A percentile compares a stretch with the other conserved stretches of the same genome.
Conservation (phyloP, 2,329 filamentous ascomycete genomes). For the Aspergillus tubingensis region DNA sequence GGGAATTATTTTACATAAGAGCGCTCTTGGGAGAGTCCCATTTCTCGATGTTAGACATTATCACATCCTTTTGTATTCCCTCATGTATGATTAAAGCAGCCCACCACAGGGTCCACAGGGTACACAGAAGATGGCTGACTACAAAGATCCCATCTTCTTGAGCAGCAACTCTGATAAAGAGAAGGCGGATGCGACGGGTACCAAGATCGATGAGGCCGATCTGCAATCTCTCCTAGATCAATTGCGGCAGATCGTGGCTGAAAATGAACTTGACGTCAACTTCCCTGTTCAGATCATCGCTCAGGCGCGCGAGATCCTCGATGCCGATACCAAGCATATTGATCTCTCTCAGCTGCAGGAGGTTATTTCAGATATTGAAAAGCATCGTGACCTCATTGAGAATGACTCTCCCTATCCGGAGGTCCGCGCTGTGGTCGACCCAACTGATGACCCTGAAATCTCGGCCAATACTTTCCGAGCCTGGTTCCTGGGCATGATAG, state of each 20-base stretch:
- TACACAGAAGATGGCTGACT: not conserved
- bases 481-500: constrained; percentile 47
- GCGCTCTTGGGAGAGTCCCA: not conserved
- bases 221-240: not conserved
- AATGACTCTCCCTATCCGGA: constrained; percentile 19
- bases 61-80: not conserved
- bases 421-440: constrained; percentile 21
- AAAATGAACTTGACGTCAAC: constrained; percentile 1
- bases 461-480: constrained; percentile 31
- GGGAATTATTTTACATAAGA: not conserved
- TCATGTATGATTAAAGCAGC: not conserved
- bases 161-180: not conserved
- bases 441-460: constrained; percentile 19
- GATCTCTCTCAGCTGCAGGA: constrained; percentile 5
- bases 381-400: constrained; percentile 1
- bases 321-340: constrained; percentile 4
- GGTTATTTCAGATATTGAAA: not conserved
- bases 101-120: not conserved
- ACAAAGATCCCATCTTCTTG: not conserved
- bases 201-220: not conserved
- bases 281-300: constrained; percentile 6
- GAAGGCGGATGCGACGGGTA: not conserved
- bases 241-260: not conserved
- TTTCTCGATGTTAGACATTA: not conserved
- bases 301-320: constrained; percentile 6